Base-by-base conservation (phyloP, 1,284 basidiomycete genomes). In the Mycosarcoma maydis region DNA sequence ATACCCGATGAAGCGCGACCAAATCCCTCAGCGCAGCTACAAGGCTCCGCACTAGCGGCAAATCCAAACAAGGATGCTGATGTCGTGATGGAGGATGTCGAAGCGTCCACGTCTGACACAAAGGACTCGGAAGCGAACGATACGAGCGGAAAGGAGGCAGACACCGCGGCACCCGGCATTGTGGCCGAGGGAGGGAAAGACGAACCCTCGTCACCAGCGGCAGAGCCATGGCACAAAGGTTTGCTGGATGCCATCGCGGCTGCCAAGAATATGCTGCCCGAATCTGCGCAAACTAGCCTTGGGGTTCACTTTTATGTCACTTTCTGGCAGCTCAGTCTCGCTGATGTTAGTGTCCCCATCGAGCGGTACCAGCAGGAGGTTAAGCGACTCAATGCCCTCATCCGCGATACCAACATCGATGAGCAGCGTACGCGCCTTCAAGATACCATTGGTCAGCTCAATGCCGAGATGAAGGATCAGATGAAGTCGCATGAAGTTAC, bases 381-480 rank as follows among this genome's bases (percentile, higher is more conserved):
- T 19, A 64, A 71, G 29, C 67, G 73, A 22, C 45, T 77, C 29
- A 68, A 72, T 17, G 47, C 58, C 41, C 56, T 76, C 34, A 44
- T 76, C n/a, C 72, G 71, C 20, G 73, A 75, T 6, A 59, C 71
- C 1, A 40, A 55, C 2, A 47, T 62, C n/a, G 65, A 76, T 29
- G 69, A 72, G 3, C 73, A 77, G 40, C 73, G 73, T 14, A 73
- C 61, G 33, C 75, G 75, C 3, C 50, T 81, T 16, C 72, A 76
- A 24, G 75, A 80, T 26, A 78, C 67, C 30, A 59, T 74, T n/a
- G 45, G 39, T 16, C 72, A 78, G 50, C 80, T 82, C 43, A 67
- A 71, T 19, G 71, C 84, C 61, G 91, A 92, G 80, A 86, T 88
- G 76, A 91, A 90, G 77, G 88, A 90, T 64, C 91, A 92, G 81